Base-by-base conservation (phyloP, 2,329 filamentous ascomycete genomes). In the Passalora sequoiae region DNA sequence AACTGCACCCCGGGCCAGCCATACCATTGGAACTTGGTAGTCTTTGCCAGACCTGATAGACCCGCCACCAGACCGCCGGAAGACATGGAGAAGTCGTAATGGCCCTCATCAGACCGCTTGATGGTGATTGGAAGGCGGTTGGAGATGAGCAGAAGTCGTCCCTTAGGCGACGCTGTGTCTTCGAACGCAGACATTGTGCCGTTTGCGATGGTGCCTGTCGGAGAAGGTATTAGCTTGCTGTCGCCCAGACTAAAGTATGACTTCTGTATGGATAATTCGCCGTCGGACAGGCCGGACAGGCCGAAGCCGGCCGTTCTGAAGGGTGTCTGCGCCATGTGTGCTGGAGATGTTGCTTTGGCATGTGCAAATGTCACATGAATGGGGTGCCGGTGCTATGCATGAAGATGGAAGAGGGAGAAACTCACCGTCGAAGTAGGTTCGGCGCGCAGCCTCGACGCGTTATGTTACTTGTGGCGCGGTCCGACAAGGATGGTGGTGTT, bases 41-140 rank as follows among this genome's bases (percentile, higher is more conserved):
- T 85, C 69, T 96, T 96, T 59, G 86, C 84, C 46, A 97, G 72
- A 19, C 92, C 92, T 55, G 87, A 94, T 49, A 98, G 75, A 15
- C 92, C 92, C 38, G 88, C 95, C 60, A 97, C 92, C 29, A 98
- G 78, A 29, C 92, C 92, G 45, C 92, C 92, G 2, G 92, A 97
- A 35, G 91, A 97, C 86, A 96, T 95, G 64, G 85, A 88, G 68
- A 94, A 95, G 61, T 83, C 79, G 72, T 95, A 98, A 65, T 84
- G 84, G 60, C 88, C 89, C 73, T 95, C 87, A 40, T 92, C 87
- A 40, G 84, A 84, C 55, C 87, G 84, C 72, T 96, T 96, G 71
- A 97, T 94, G 53, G 91, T 97, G 66, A 97, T 94, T 46, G 92
- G 91, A 30, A 97, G 77, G 42, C 92, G 86, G 66, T 98, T 98